A percentile compares a stretch with the other conserved stretches of the same genome.
Evolutionary conservation across 2,329 filamentous ascomycete species (phyloP).

Genomic region (Amauroascus niger): DNA sequence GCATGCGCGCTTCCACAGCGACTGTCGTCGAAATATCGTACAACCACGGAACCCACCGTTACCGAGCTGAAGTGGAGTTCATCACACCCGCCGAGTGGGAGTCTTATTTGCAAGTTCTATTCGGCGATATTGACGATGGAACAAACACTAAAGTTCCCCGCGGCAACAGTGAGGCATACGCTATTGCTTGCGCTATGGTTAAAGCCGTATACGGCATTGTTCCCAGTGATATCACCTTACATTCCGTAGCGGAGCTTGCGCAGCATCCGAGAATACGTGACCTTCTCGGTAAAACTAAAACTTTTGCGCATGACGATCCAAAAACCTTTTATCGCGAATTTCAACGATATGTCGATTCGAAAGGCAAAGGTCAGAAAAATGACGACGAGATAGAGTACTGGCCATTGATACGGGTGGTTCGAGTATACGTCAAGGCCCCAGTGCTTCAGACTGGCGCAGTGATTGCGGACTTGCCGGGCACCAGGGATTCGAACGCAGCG

Average conservation of each 20-base stretch:
- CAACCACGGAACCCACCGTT: constrained; percentile 42
- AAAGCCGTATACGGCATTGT: constrained; percentile 29
- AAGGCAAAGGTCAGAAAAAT: constrained; percentile 19
- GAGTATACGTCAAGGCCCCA: constrained; percentile 43
- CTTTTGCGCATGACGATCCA: constrained; percentile 32
- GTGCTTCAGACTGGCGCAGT: constrained; percentile 46
- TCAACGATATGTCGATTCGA: constrained; percentile 44
- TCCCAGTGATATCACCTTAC: constrained; percentile 33
- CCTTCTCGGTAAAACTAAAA: constrained; percentile 41
- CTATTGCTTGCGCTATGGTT: constrained; percentile 36
- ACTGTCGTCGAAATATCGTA: constrained; percentile 52
- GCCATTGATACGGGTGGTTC: constrained; percentile 37
- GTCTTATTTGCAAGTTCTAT: constrained; percentile 42
- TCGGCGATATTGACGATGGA: constrained; percentile 38
- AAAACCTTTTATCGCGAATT: constrained; percentile 39
- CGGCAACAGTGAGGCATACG: constrained; percentile 27
- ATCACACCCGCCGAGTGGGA: constrained; percentile 45
- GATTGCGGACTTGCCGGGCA: constrained; percentile 51
- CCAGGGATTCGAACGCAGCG: constrained; percentile 52
- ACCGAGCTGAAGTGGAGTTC: constrained; percentile 51
- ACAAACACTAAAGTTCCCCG: constrained; percentile 25
- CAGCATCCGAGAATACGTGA: constrained; percentile 30
- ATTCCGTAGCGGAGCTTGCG: constrained; percentile 36
- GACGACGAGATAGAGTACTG: constrained; percentile 27
- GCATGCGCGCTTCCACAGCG: constrained; percentile 54